A percentile compares a stretch with the other conserved stretches of the same genome.
Evolutionary conservation across 208 protist species (phyloP).

Genomic region (Acanthamoeba castellanii): DNA sequence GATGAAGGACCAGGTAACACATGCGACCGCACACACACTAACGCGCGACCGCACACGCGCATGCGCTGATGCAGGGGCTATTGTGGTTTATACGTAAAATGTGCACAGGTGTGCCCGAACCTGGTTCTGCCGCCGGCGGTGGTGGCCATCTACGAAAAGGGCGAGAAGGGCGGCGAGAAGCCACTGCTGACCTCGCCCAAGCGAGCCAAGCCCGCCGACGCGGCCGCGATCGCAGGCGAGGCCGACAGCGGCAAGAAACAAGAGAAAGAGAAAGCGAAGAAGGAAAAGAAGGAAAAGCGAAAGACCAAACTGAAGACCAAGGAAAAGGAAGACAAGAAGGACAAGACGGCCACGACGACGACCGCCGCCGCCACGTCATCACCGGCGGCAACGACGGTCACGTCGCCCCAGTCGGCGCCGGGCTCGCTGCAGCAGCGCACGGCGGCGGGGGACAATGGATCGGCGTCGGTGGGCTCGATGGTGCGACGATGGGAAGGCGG

Average conservation of each 20-base stretch:
- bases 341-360: neutral
- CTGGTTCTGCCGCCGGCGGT: neutral
- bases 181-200: neutral
- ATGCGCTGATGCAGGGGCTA: too few species aligned
- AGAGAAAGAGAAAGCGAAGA: neutral
- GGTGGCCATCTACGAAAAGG: neutral
- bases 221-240: neutral
- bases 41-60: too few species aligned
- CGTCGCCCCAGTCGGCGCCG: too few species aligned
- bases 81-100: too few species aligned
- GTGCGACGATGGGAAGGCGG: neutral
- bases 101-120: neutral
- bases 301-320: neutral
- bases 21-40: too few species aligned
- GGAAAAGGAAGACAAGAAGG: neutral
- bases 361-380: neutral
- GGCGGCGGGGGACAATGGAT: neutral
- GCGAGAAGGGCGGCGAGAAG: neutral
- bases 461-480: neutral
- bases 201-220: neutral
- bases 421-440: neutral
- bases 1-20: conserved; percentile 56
- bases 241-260: neutral
- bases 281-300: neutral
- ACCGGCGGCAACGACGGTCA: neutral